Conservation (phyloP, 306 rosid genomes). For the Oxytropis ochrocephala region DNA sequence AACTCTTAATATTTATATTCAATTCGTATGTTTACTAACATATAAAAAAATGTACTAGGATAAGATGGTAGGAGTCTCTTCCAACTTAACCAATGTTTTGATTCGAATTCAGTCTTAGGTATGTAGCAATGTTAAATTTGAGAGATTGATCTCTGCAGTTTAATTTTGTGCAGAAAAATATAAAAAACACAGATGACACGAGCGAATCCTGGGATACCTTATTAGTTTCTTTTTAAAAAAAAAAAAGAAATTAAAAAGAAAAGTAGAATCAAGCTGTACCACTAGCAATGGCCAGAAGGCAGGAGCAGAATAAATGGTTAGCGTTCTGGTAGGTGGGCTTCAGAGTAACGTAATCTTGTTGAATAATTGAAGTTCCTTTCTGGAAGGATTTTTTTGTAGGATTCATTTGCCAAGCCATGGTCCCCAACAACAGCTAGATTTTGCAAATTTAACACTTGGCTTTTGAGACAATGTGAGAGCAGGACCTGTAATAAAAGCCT, state of each 20-base stretch:
- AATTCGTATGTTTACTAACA: too few relatives aligned
- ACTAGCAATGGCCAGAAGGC: neutral
- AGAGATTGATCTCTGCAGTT: too few relatives aligned
- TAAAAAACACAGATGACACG: too few relatives aligned
- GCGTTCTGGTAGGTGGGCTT: slow-evolving; percentile 32
- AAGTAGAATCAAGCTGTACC: neutral
- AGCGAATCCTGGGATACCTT: too few relatives aligned
- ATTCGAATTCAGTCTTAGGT: too few relatives aligned
- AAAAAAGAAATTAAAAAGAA: neutral
- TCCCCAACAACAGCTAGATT: slow-evolving; percentile 47
- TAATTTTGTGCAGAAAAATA: too few relatives aligned
- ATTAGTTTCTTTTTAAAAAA: too few relatives aligned
- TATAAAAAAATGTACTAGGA: too few relatives aligned
- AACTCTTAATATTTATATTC: too few relatives aligned
- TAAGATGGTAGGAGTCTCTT: too few relatives aligned
- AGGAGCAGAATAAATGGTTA: slow-evolving; percentile 24
- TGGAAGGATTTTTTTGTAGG: slow-evolving; percentile 25
- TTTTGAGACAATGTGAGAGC: slow-evolving; percentile 12
- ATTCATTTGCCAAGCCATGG: slow-evolving; percentile 38
- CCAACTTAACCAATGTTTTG: too few relatives aligned
- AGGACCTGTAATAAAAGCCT: slow-evolving; percentile 32
- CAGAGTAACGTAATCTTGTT: slow-evolving; percentile 12
- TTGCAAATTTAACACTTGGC: slow-evolving; percentile 35
- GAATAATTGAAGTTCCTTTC: slow-evolving; percentile 39
- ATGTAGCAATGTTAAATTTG: too few relatives aligned